A percentile compares a stretch with the other conserved stretches of the same genome.
phyloP scores from a whole-genome alignment of 768 basidiomycete genomes.

The Lyophyllum decastes region DNA sequence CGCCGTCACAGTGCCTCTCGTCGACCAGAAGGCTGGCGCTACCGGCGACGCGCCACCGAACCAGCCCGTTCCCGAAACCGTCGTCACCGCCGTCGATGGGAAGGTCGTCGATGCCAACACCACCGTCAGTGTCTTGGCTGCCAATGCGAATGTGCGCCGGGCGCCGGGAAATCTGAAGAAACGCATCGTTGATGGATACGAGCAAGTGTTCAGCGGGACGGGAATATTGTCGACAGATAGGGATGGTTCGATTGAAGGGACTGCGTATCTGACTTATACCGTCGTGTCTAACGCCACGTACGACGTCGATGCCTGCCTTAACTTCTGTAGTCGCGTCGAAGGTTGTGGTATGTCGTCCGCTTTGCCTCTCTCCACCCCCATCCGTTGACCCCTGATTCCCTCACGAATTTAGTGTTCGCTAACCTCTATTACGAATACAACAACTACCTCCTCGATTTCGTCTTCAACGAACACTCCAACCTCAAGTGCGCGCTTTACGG shows the following conservation, averaged over 20 bases:
- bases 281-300: conserved; percentile 47
- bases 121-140: conserved; percentile 9
- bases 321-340: conserved; percentile 36
- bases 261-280: conserved; percentile 47
- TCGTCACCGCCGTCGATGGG: conserved; percentile 48
- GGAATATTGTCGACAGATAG: conserved; percentile 34
- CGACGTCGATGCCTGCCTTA: conserved; percentile 42
- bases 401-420: conserved; percentile 37
- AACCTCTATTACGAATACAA: conserved; percentile 54
- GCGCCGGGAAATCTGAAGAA: background rate
- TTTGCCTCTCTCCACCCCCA: background rate
- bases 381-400: background rate
- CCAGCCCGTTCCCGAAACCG: conserved; percentile 35
- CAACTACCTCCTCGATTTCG: conserved; percentile 40
- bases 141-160: background rate
- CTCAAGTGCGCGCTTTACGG: conserved; percentile 50
- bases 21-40: conserved; percentile 42
- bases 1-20: conserved; percentile 9
- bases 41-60: conserved; percentile 29
- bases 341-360: conserved; percentile 41
- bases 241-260: conserved; percentile 48
- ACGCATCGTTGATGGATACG: conserved; percentile 32
- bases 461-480: conserved; percentile 40
- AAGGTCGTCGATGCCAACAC: conserved; percentile 25
- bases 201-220: conserved; percentile 39